Conservation (phyloP, 2,329 filamentous ascomycete species). For the Albifimbria verrucaria region DNA sequence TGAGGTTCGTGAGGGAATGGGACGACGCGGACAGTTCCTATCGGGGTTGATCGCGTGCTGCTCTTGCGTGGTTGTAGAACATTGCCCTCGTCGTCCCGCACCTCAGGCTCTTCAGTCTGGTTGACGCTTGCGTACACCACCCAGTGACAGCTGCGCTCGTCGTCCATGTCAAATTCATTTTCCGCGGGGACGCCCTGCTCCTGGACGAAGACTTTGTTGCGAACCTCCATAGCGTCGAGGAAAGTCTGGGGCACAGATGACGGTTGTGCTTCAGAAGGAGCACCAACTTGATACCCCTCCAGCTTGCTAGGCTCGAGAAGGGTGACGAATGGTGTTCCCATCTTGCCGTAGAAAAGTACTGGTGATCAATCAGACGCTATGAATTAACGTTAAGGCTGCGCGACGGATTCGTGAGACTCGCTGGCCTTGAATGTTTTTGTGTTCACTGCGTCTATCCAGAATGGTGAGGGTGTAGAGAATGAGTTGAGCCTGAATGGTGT, state of each 20-base stretch:
- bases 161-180: conserved; percentile 78
- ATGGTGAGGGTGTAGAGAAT: no score
- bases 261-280: conserved; percentile 40
- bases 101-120: conserved; percentile 37
- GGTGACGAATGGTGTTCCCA: conserved; percentile 49
- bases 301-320: conserved; percentile 47
- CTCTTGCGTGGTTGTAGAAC: conserved; percentile 40
- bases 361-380: no score
- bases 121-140: conserved; percentile 72
- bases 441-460: no score
- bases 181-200: conserved; percentile 59
- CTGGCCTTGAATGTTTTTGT: no score
- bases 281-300: conserved; percentile 40
- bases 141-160: conserved; percentile 79
- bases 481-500: no score
- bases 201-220: conserved; percentile 56
- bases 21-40: conserved; percentile 76
- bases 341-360: conserved; percentile 18
- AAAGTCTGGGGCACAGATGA: conserved; percentile 51
- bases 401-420: no score
- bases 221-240: conserved; percentile 60
- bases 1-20: conserved; percentile 74
- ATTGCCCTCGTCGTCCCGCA: conserved; percentile 39
- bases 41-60: conserved; percentile 44
- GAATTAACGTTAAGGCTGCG: no score